phyloP scores from a whole-genome alignment of 169 alveolate species.

The Cryptosporidium felis region DNA sequence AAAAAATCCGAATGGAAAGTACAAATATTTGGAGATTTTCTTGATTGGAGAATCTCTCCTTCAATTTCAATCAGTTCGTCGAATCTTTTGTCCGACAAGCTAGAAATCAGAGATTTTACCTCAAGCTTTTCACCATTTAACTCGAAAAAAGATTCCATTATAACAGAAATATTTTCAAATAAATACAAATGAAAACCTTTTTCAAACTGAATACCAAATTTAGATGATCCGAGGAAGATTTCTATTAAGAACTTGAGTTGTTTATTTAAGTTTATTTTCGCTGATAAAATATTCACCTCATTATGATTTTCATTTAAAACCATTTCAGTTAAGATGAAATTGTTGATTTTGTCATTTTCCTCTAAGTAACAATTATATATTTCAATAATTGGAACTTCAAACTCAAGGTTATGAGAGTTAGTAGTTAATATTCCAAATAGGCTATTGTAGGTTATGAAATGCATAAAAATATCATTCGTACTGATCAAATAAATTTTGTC shows the following conservation, averaged over 20 bases:
- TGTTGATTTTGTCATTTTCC: background rate
- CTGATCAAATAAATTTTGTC: background rate
- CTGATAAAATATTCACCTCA: background rate
- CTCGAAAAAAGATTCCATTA: background rate
- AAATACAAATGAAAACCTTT: background rate
- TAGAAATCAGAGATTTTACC: background rate
- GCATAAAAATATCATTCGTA: background rate
- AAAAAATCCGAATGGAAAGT: background rate
- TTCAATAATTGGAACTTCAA: background rate
- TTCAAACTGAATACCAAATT: background rate
- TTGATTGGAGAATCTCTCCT: background rate
- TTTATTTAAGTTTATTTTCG: background rate
- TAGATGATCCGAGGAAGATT: background rate
- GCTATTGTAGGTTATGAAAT: background rate
- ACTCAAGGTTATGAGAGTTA: background rate
- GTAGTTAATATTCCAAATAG: background rate
- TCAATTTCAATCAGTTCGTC: background rate
- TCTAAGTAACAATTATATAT: background rate
- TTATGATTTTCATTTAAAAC: background rate
- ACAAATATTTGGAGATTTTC: background rate
- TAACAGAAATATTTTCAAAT: background rate
- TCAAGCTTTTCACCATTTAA: no score
- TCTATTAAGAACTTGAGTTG: background rate
- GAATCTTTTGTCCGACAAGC: background rate
- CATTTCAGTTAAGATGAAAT: conserved; percentile 12